A percentile compares a stretch with the other conserved stretches of the same genome.
Conservation (phyloP, 31 red algal genomes). For the Asparagopsis taxiformis region DNA sequence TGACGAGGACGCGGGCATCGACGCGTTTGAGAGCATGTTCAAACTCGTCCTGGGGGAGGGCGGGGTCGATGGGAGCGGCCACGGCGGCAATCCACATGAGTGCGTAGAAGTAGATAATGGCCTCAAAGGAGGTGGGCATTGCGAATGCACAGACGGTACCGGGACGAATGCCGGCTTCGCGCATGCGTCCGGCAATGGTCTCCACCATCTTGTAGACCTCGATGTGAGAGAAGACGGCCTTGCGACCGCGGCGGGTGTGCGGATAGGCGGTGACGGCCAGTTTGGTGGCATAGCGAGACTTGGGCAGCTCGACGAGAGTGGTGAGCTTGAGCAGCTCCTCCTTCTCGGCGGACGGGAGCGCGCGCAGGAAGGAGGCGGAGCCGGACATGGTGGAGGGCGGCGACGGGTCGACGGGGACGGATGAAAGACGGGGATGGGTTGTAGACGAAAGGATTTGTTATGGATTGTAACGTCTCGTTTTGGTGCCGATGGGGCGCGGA, state of each 20-base stretch:
- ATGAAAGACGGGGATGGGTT: too few relatives aligned
- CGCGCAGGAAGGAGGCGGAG: conserved; percentile 56
- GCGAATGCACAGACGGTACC: conserved; percentile 72
- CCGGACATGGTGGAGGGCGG: conserved; percentile 7
- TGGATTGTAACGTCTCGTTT: too few relatives aligned
- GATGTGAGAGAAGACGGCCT: conserved; percentile 77
- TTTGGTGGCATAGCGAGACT: conserved; percentile 70
- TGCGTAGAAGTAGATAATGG: conserved; percentile 73
- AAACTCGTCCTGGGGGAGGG: conserved; percentile 24
- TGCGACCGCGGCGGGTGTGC: conserved; percentile 52
- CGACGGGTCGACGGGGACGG: too few relatives aligned
- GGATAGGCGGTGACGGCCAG: conserved; percentile 76
- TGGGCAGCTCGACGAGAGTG: conserved; percentile 70
- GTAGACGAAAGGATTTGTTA: too few relatives aligned
- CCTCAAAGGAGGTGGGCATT: conserved; percentile 54
- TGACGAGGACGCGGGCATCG: conserved; percentile 54
- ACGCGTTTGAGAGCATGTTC: conserved; percentile 26
- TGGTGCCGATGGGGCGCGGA: too few relatives aligned
- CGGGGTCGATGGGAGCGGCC: conserved; percentile 64
- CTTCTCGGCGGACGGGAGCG: conserved; percentile 44
- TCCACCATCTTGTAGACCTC: conserved; percentile 90
- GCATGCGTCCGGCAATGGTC: conserved; percentile 62
- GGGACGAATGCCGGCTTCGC: conserved; percentile 73
- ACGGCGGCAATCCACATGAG: conserved; percentile 82
- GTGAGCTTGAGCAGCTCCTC: conserved; percentile 63